Evolutionary conservation across 306 rosid genomes (phyloP), one percentile per base, ranked within the genome.

Genomic region (Crotalaria pallida): DNA sequence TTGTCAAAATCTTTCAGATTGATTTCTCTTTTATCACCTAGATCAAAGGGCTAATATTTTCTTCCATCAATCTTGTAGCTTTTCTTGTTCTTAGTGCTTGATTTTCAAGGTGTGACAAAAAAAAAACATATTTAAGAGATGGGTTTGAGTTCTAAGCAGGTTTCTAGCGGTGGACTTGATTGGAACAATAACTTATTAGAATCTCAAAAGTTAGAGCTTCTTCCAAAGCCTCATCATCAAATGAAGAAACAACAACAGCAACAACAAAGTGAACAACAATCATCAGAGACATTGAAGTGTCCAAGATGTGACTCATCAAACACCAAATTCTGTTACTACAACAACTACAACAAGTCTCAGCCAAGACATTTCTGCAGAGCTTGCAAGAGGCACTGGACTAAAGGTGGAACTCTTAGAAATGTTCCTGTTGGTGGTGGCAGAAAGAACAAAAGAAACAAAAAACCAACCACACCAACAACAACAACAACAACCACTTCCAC

Each of bases 311-410:
- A 94, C 22, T 94, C 99, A 0, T 41, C 86, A 13, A 94, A 94
- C 84, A 94, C 99, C 17, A 94, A 94, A 69, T 94, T 90, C 41
- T 94, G 98, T 58, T 94, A 94, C 89, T 94, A 84, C 89, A 94
- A 94, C 85, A 94, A 94, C 74, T 94, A 94, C 86, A 94, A 94
- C 86, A 91, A 85, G 79, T 78, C 84, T 10, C 99, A 94, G 80
- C 99, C 99, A 10, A 85, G 99, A 47, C 96, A 94, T 79, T 91
- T 88, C 83, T 94, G 99, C 79, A 83, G 97, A 75, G 76, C 96
- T 56, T 94, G 99, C 73, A 94, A 94, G 80, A 77, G 99, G 74
- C 99, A 94, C 82, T 94, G 99, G 99, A 94, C 99, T 12, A 87
- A 91, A 68, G 99, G 99, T 5, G 97, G 97, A n/a, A 90, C 97